Evolutionary conservation across 805 yeast genomes (phyloP).

Genomic region (Tetrapisispora pingtungensis): DNA sequence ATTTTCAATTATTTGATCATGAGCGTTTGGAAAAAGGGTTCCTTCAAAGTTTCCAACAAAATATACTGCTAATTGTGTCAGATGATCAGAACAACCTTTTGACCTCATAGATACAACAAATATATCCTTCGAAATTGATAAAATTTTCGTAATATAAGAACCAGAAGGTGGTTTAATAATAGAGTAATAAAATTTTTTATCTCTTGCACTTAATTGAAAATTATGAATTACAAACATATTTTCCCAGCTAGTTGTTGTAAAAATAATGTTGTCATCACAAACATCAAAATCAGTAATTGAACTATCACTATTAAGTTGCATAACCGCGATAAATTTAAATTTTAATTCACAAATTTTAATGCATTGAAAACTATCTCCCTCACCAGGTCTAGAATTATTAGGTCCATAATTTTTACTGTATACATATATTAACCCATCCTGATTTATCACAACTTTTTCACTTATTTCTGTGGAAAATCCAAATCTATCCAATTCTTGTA

Average conservation of each 20-base stretch:
- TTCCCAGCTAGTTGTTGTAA: slow-evolving; percentile 6
- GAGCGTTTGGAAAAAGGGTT: not conserved
- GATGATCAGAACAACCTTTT: slow-evolving; percentile 6
- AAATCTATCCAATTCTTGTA: slow-evolving; percentile 4
- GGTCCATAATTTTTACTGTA: not conserved
- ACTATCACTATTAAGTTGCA: slow-evolving; percentile 8
- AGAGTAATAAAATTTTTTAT: not conserved
- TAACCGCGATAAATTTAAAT: slow-evolving; percentile 3
- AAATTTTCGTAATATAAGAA: slow-evolving; percentile 4
- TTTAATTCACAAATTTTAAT: not conserved
- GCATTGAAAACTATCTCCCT: not conserved
- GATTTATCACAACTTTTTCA: slow-evolving; percentile 3
- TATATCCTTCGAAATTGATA: slow-evolving; percentile 5
- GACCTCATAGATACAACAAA: slow-evolving; percentile 7
- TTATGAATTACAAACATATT: slow-evolving; percentile 8
- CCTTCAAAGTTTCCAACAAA: not conserved
- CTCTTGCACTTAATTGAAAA: slow-evolving; percentile 1
- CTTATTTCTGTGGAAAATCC: slow-evolving; percentile 3
- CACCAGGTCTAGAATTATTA: not conserved
- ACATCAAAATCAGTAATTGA: slow-evolving; percentile 9
- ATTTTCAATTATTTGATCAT: not conserved
- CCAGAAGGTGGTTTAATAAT: slow-evolving; percentile 4
- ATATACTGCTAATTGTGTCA: not conserved
- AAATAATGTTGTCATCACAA: slow-evolving; percentile 9
- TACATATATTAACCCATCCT: slow-evolving; percentile 1